Evolutionary conservation across 306 rosid genomes (phyloP).

Genomic region (Glycine latifolia): DNA sequence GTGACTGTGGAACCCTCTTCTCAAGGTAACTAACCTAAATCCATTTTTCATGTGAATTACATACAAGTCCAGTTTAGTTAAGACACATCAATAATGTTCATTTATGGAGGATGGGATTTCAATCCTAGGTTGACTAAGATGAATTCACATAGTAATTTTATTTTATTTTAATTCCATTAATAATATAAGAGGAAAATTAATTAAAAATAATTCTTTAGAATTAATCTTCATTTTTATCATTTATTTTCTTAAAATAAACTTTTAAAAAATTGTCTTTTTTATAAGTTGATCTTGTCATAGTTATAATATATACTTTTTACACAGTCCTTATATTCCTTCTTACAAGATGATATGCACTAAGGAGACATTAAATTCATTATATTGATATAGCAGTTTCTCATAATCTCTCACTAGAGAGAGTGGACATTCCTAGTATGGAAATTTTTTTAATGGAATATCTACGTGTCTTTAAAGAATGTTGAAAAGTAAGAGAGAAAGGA

Average conservation of each 20-base stretch:
- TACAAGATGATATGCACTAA: constrained; percentile 32
- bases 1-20: constrained; percentile 99
- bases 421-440: constrained; percentile 39
- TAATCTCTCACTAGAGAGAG: constrained; percentile 31
- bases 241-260: no score
- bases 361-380: constrained; percentile 5
- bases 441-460: constrained; percentile 32
- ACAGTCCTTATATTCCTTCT: constrained; percentile 2
- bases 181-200: not conserved
- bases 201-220: no score
- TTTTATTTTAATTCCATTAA: not conserved
- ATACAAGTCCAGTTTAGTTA: constrained; percentile 7
- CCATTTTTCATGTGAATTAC: constrained; percentile 14
- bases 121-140: constrained; percentile 51
- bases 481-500: constrained; percentile 33
- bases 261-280: no score
- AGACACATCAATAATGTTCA: constrained; percentile 30
- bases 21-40: constrained; percentile 68
- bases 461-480: constrained; percentile 28
- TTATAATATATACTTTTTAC: not conserved
- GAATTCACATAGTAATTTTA: constrained; percentile 22
- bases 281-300: no score
- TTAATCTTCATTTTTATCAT: no score
- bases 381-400: constrained; percentile 39
- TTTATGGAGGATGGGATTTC: constrained; percentile 42